A percentile compares a stretch with the other conserved stretches of the same genome.
Evolutionary conservation across 306 rosid species (phyloP).

Genomic region (Neltuma alba): DNA sequence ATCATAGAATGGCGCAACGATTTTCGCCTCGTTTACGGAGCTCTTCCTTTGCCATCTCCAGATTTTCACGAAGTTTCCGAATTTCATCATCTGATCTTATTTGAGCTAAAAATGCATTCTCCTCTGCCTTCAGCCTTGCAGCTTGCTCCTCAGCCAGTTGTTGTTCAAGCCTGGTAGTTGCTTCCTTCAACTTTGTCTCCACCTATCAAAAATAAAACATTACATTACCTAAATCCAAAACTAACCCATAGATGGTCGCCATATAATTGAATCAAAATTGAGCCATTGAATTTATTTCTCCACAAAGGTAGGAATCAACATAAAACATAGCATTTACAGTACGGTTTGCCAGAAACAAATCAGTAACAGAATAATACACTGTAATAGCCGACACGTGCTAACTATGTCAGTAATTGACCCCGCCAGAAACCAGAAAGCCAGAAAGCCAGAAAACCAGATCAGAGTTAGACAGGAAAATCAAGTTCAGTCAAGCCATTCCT

Average conservation of each 20-base stretch:
- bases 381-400: too few species aligned
- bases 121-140: slow-evolving; percentile 70
- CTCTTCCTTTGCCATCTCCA: slow-evolving; percentile 74
- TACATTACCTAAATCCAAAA: neutral
- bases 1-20: slow-evolving; percentile 70
- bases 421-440: neutral
- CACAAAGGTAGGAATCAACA: neutral
- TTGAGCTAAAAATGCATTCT: slow-evolving; percentile 62
- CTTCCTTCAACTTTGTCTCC: slow-evolving; percentile 68
- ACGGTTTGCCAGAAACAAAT: neutral
- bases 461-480: neutral
- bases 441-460: neutral
- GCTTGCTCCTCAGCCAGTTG: slow-evolving; percentile 80
- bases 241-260: neutral
- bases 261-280: too few species aligned
- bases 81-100: slow-evolving; percentile 67
- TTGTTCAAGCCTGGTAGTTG: slow-evolving; percentile 69
- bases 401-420: neutral
- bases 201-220: slow-evolving; percentile 51
- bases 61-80: slow-evolving; percentile 65
- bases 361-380: neutral
- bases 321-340: neutral
- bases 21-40: slow-evolving; percentile 57
- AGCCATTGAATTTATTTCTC: neutral
- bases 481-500: neutral